phyloP scores from a whole-genome alignment of 1,139 yeast genomes.

The Yamadazyma sp. region DNA sequence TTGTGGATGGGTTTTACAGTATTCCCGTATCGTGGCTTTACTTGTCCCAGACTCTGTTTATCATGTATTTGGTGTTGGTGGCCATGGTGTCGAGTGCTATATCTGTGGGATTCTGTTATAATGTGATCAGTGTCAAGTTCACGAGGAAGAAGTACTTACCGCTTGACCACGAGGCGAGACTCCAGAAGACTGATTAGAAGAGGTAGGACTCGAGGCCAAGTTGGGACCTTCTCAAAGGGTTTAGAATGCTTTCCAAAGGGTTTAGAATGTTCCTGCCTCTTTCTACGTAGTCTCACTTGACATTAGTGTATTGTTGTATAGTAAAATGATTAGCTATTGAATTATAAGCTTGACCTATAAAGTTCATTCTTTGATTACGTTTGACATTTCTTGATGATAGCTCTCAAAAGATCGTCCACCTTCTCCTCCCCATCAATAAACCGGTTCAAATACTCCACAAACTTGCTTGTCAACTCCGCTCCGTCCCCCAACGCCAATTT shows the following conservation, averaged over 20 bases:
- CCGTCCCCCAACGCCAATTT: conserved; percentile 38
- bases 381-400: conserved; percentile 34
- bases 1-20: conserved; percentile 42
- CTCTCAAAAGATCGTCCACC: conserved; percentile 32
- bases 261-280: too few relatives aligned
- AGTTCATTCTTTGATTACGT: too few relatives aligned
- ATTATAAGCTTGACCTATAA: too few relatives aligned
- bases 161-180: conserved; percentile 28
- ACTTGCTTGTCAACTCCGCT: conserved; percentile 44
- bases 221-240: too few relatives aligned
- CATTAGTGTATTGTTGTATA: too few relatives aligned
- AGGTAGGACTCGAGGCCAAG: too few relatives aligned
- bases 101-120: conserved; percentile 26
- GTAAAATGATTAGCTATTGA: too few relatives aligned
- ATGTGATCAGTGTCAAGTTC: conserved; percentile 21
- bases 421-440: conserved; percentile 28
- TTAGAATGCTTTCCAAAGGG: too few relatives aligned
- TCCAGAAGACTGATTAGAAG: conserved; percentile 30
- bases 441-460: conserved; percentile 38
- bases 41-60: conserved; percentile 25
- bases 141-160: conserved; percentile 20
- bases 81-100: conserved; percentile 25
- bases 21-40: conserved; percentile 33
- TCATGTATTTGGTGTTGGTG: conserved; percentile 23
- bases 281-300: too few relatives aligned